Percentiles rank a stretch among this genome's conserved stretches.
phyloP scores from a whole-genome alignment of 73 alveolate genomes.

The Tetrahymena thermophila region DNA sequence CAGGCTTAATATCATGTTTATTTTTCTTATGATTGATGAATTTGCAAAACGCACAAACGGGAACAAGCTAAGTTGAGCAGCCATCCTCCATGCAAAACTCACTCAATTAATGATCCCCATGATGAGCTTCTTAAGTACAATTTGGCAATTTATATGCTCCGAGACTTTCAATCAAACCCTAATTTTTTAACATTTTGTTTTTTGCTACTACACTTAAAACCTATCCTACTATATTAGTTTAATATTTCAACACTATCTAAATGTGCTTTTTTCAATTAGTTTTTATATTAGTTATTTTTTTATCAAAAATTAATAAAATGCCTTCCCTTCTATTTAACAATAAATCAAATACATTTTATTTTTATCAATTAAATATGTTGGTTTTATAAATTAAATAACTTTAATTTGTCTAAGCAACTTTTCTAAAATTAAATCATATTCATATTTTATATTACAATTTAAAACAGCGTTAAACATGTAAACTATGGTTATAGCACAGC shows the following conservation, averaged over 20 bases:
- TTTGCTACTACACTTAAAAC: not conserved
- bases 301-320: not conserved
- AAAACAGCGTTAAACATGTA: not conserved
- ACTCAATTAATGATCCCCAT: not conserved
- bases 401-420: not conserved
- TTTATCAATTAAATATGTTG: not conserved
- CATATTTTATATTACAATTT: too few relatives aligned
- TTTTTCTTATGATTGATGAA: not conserved
- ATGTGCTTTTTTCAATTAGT: not conserved
- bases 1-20: not conserved
- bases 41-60: not conserved
- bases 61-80: not conserved
- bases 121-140: not conserved
- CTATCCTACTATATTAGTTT: not conserved
- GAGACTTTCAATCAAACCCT: not conserved
- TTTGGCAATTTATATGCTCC: not conserved
- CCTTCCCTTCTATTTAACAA: not conserved
- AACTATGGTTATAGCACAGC: too few relatives aligned
- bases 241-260: not conserved
- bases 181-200: not conserved
- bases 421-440: too few relatives aligned
- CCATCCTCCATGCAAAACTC: not conserved
- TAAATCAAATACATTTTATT: not conserved
- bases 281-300: not conserved
- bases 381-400: not conserved